A percentile compares a stretch with the other conserved stretches of the same genome.
phyloP scores from a whole-genome alignment of 1,284 basidiomycete genomes.

The Trichosporon inkin region DNA sequence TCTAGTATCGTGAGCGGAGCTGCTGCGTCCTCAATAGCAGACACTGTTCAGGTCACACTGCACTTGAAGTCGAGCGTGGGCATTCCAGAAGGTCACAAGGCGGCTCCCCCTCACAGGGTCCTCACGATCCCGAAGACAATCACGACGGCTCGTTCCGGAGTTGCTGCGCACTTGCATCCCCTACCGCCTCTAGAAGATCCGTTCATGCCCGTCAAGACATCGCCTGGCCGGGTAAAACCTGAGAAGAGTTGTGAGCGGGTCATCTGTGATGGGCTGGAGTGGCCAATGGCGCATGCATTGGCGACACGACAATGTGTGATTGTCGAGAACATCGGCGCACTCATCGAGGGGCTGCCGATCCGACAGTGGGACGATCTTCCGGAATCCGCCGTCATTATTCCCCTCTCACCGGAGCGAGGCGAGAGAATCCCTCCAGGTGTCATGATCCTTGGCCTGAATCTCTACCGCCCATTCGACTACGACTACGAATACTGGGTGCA shows the following conservation, averaged over 20 bases:
- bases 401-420: slow-evolving; percentile 4
- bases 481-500: slow-evolving; percentile 44
- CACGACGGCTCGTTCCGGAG: background rate
- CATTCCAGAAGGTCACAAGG: slow-evolving; percentile 32
- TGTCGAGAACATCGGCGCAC: slow-evolving; percentile 39
- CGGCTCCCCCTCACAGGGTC: slow-evolving; percentile 9
- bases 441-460: slow-evolving; percentile 51
- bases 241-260: background rate
- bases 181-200: background rate
- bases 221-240: background rate
- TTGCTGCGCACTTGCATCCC: background rate
- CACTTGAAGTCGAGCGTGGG: slow-evolving; percentile 25
- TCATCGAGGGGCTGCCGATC: slow-evolving; percentile 40
- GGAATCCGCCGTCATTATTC: slow-evolving; percentile 15
- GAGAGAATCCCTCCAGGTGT: slow-evolving; percentile 40
- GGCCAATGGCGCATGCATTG: slow-evolving; percentile 45
- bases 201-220: background rate
- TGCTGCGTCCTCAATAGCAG: background rate
- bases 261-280: slow-evolving; percentile 14
- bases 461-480: slow-evolving; percentile 38
- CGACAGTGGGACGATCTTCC: slow-evolving; percentile 48
- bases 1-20: background rate
- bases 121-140: background rate
- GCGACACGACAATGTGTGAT: slow-evolving; percentile 39
- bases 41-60: slow-evolving; percentile 16